phyloP scores from a whole-genome alignment of 495 filamentous ascomycete genomes.

The Aspergillus kassunensis region DNA sequence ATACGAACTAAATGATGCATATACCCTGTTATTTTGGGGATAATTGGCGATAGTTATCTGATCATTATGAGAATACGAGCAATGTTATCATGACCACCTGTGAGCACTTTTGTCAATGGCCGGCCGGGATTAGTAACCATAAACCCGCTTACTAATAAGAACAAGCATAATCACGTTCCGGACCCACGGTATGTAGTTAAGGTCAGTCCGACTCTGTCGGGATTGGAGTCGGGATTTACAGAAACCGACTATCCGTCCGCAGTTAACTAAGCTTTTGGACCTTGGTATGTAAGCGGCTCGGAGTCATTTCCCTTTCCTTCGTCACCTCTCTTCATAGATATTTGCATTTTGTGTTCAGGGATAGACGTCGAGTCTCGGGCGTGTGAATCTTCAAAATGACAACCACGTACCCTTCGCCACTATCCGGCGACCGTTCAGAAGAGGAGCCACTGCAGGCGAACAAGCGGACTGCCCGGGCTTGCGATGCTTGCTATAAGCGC shows the following conservation, averaged over 20 bases:
- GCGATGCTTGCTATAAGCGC: constrained; percentile 48
- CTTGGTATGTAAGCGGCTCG: background rate
- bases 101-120: too few species aligned
- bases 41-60: background rate
- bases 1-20: too few species aligned
- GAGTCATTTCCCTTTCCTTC: background rate
- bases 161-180: too few species aligned
- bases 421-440: constrained; percentile 17
- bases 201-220: too few species aligned
- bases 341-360: background rate
- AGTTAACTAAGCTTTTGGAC: background rate
- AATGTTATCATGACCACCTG: background rate
- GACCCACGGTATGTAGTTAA: too few species aligned
- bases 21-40: background rate
- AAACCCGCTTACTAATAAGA: background rate
- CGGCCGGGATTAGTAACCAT: too few species aligned
- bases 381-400: background rate
- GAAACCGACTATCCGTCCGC: too few species aligned
- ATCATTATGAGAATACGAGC: too few species aligned
- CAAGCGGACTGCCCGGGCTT: constrained; percentile 40
- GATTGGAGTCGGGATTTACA: too few species aligned
- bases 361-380: background rate
- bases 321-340: background rate
- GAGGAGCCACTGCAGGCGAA: constrained; percentile 12
- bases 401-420: constrained; percentile 22